Percentiles rank a stretch among this genome's conserved stretches.
Evolutionary conservation across 805 yeast genomes (phyloP).

Genomic region (Sugiyamaella smithiae): DNA sequence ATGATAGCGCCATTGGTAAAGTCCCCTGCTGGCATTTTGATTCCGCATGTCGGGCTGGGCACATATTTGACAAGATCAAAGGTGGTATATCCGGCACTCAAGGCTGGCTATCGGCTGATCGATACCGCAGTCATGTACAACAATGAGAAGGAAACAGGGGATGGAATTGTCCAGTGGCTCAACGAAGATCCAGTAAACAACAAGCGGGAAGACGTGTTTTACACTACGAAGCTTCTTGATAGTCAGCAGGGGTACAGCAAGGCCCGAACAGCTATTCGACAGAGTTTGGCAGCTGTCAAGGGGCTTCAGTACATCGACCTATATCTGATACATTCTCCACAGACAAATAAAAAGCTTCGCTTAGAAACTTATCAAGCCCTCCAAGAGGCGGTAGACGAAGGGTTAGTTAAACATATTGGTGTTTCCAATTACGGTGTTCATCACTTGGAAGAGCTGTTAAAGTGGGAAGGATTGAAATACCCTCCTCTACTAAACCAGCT

Average conservation of each 20-base stretch:
- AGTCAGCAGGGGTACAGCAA: slow-evolving; percentile 72
- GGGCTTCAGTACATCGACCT: slow-evolving; percentile 76
- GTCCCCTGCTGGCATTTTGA: neutral
- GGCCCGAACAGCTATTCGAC: slow-evolving; percentile 62
- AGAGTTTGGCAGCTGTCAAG: slow-evolving; percentile 64
- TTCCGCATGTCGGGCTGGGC: slow-evolving; percentile 22
- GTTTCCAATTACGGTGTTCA: slow-evolving; percentile 73
- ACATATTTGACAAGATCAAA: slow-evolving; percentile 52
- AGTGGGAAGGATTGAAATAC: slow-evolving; percentile 73
- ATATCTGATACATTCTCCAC: slow-evolving; percentile 87
- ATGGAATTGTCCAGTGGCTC: slow-evolving; percentile 65
- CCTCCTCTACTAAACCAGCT: slow-evolving; percentile 86
- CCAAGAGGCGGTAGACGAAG: slow-evolving; percentile 62
- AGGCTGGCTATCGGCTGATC: slow-evolving; percentile 73
- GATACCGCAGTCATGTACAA: slow-evolving; percentile 74
- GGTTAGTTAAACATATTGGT: slow-evolving; percentile 74
- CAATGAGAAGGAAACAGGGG: slow-evolving; percentile 66
- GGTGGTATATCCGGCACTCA: slow-evolving; percentile 57
- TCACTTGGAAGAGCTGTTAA: slow-evolving; percentile 63
- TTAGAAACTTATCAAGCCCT: slow-evolving; percentile 73
- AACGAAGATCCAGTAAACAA: slow-evolving; percentile 51
- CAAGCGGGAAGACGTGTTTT: slow-evolving; percentile 68
- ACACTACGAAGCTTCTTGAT: slow-evolving; percentile 89
- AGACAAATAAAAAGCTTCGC: slow-evolving; percentile 64
- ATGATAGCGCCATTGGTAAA: slow-evolving; percentile 1